phyloP scores from a whole-genome alignment of 2,329 filamentous ascomycete genomes.

The Colletotrichum ledebouriae region DNA sequence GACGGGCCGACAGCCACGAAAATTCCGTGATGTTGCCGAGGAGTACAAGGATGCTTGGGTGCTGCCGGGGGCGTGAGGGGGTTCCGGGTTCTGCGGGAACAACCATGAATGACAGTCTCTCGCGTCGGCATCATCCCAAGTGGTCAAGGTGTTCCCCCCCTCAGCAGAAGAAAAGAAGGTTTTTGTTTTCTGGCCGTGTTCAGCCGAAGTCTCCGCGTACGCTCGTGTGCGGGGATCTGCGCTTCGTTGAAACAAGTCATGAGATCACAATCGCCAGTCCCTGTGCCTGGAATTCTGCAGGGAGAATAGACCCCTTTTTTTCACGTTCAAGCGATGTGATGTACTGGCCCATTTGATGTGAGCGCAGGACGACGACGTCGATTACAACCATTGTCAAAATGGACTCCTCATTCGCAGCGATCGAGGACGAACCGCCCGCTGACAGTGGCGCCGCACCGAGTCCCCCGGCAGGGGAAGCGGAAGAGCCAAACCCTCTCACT shows the following conservation, averaged over 20 bases:
- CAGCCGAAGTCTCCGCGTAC: conserved; percentile 24
- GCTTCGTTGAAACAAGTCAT: conserved; percentile 41
- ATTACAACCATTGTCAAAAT: conserved; percentile 4
- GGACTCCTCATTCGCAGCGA: conserved; percentile 25
- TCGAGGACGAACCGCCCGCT: not conserved
- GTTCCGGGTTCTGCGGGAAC: not conserved
- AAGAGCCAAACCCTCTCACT: conserved; percentile 46
- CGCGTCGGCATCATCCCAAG: too few relatives aligned
- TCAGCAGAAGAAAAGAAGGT: not conserved
- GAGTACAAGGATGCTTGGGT: conserved; percentile 29
- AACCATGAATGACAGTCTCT: not conserved
- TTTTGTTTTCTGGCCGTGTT: conserved; percentile 35
- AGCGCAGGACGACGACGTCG: accelerated
- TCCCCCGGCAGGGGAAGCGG: not conserved
- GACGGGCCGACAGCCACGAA: conserved; percentile 51
- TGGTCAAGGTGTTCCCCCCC: too few relatives aligned
- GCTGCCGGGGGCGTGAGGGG: conserved; percentile 7
- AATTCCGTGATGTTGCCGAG: conserved; percentile 29
- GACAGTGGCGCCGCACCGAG: not conserved
- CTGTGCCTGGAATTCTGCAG: conserved; percentile 3
- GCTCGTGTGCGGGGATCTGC: conserved; percentile 28
- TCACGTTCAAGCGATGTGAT: not conserved
- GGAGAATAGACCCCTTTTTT: not conserved
- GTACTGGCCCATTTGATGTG: not conserved
- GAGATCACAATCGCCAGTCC: conserved; percentile 28